These are phyloP conservation scores for Triangularia setosa DNA, from an alignment of 2,329 filamentous ascomycete genomes.

Conservation along the genomic window DNA sequence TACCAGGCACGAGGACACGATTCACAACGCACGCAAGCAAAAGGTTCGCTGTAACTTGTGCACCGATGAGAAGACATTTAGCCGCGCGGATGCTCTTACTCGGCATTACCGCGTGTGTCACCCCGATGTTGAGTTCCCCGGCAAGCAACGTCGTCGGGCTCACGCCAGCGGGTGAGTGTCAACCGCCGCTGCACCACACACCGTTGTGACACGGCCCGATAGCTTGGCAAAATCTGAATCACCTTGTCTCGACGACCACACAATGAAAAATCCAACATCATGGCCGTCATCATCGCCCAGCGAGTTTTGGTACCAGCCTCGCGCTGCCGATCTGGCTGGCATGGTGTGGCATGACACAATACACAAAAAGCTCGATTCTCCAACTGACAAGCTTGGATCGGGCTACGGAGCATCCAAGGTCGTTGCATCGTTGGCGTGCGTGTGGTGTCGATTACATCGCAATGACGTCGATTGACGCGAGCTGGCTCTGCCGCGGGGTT, in stretches of 20 bases:
- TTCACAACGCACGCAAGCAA: conserved; percentile 90
- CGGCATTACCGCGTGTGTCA: conserved; percentile 93
- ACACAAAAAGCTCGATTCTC: not conserved
- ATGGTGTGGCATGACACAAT: not conserved
- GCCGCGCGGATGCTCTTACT: conserved; percentile 88
- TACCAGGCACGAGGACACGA: conserved; percentile 94
- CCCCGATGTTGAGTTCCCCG: conserved; percentile 79
- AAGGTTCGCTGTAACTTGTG: conserved; percentile 92
- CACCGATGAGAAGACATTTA: conserved; percentile 96
- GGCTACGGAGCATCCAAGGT: conserved; percentile 6
- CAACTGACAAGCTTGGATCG: not conserved
- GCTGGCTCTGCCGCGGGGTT: conserved; percentile 9
- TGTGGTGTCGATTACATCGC: conserved; percentile 18
- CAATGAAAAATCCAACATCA: not conserved
- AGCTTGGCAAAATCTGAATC: conserved; percentile 5
- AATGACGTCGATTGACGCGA: conserved; percentile 25
- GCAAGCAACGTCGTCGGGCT: conserved; percentile 49
- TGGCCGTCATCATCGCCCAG: not conserved
- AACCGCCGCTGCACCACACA: not conserved
- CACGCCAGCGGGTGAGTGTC: conserved; percentile 18
- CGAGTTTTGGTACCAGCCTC: not conserved
- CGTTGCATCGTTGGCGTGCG: conserved; percentile 4
- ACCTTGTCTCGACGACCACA: not conserved
- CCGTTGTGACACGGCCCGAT: not conserved
- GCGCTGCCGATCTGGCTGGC: not conserved